These are phyloP conservation scores for Calocybe indica DNA, from an alignment of 768 basidiomycete genomes.

Conservation along the genomic window DNA sequence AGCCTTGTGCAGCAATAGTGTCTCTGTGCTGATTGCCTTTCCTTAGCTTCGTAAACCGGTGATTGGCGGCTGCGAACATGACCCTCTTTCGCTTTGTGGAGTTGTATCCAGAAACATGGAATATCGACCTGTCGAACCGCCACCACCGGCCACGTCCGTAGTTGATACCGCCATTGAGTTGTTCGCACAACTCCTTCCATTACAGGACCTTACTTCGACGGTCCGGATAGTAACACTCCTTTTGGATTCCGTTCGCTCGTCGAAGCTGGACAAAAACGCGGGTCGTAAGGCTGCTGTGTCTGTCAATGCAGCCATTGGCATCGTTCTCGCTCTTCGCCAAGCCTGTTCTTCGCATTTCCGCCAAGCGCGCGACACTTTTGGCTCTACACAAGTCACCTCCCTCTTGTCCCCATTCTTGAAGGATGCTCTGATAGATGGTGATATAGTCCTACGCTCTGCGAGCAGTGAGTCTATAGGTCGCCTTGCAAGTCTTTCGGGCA, in stretches of 20 bases:
- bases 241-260: conserved; percentile 60
- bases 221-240: conserved; percentile 52
- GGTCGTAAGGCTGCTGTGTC: conserved; percentile 82
- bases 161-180: conserved; percentile 88
- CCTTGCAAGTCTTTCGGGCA: conserved; percentile 77
- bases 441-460: conserved; percentile 66
- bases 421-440: conserved; percentile 80
- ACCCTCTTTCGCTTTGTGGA: conserved; percentile 68
- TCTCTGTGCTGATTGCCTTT: conserved; percentile 6
- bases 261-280: conserved; percentile 80
- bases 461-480: conserved; percentile 89
- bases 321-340: conserved; percentile 62
- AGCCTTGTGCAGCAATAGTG: neutral
- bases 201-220: conserved; percentile 63
- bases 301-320: conserved; percentile 72
- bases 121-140: conserved; percentile 49
- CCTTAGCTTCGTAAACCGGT: conserved; percentile 69
- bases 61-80: conserved; percentile 81
- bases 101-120: conserved; percentile 36
- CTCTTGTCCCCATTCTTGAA: conserved; percentile 70
- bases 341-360: conserved; percentile 47
- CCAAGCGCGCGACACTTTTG: conserved; percentile 62
- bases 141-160: conserved; percentile 74
- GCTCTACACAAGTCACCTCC: conserved; percentile 54
- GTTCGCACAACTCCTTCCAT: conserved; percentile 72